Conservation (phyloP, 139 green algal genomes). For the Ettlia oleoabundans region DNA sequence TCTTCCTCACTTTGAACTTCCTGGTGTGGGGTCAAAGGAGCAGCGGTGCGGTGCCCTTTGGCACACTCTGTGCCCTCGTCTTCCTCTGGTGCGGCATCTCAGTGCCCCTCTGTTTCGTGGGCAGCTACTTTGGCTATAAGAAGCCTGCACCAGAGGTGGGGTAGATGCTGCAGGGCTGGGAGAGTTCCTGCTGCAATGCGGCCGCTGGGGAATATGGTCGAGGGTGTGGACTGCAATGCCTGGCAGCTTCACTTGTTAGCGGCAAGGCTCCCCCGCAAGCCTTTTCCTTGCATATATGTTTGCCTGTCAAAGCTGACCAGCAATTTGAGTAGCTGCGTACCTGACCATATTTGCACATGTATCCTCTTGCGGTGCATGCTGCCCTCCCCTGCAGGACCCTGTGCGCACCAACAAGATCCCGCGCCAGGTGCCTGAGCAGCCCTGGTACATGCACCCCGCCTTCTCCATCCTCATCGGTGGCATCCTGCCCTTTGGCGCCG, state of each 20-base stretch:
- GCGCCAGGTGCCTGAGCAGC: conserved; percentile 96
- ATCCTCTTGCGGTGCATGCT: background rate
- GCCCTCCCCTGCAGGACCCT: conserved; percentile 59
- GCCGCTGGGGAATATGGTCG: too few species aligned
- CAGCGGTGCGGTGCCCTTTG: conserved; percentile 93
- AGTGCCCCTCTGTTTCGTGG: conserved; percentile 95
- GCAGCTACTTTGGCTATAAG: conserved; percentile 97
- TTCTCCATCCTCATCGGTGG: conserved; percentile 93
- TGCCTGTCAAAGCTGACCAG: too few species aligned
- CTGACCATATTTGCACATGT: too few species aligned
- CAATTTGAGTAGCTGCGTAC: too few species aligned
- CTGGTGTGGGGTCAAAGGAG: conserved; percentile 94
- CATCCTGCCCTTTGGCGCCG: conserved; percentile 97
- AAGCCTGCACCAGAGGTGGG: conserved; percentile 73
- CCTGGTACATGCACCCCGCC: conserved; percentile 95
- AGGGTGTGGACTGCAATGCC: too few species aligned
- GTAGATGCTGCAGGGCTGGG: background rate
- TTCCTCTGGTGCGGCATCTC: conserved; percentile 99
- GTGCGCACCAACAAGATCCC: conserved; percentile 99
- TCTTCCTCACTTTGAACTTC: conserved; percentile 96
- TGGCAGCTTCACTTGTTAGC: too few species aligned
- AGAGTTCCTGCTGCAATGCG: too few species aligned
- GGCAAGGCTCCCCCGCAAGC: too few species aligned
- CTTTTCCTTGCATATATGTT: too few species aligned
- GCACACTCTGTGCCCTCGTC: conserved; percentile 94